Percentiles rank a stretch among this genome's conserved stretches.
phyloP scores from a whole-genome alignment of 2,329 filamentous ascomycete genomes.

The Scorias spongiosa region DNA sequence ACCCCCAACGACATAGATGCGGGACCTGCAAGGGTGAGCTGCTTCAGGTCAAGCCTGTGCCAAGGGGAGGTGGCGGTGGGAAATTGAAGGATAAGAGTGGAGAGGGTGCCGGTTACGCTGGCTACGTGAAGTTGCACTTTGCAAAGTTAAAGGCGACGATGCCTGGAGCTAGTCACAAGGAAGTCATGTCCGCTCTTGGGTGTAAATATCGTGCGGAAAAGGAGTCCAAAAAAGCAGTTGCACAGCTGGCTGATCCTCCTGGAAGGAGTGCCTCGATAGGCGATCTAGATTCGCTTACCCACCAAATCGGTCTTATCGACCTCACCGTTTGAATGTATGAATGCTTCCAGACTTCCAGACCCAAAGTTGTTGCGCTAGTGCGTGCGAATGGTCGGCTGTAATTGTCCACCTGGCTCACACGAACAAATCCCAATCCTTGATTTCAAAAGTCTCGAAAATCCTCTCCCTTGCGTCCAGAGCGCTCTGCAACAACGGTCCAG shows the following conservation, averaged over 20 bases:
- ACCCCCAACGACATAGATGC: slow-evolving; percentile 56
- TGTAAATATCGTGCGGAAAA: slow-evolving; percentile 43
- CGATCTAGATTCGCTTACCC: too few species aligned
- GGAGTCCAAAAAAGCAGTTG: slow-evolving; percentile 6
- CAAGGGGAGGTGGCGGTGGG: slow-evolving; percentile 27
- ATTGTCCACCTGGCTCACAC: slow-evolving; percentile 7
- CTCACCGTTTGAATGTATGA: too few species aligned
- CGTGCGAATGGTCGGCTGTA: too few species aligned
- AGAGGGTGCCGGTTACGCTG: slow-evolving; percentile 36
- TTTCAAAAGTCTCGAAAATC: slow-evolving; percentile 58
- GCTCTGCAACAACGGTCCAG: slow-evolving; percentile 50
- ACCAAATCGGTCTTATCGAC: too few species aligned
- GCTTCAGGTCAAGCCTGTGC: slow-evolving; percentile 65
- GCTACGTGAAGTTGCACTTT: slow-evolving; percentile 55
- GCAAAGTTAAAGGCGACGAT: slow-evolving; percentile 41
- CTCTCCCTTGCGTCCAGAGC: slow-evolving; percentile 49
- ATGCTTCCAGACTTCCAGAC: too few species aligned
- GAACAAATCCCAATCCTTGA: slow-evolving; percentile 72
- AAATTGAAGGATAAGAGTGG: slow-evolving; percentile 9
- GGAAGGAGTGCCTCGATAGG: too few species aligned
- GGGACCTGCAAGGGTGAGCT: slow-evolving; percentile 56
- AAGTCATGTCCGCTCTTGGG: slow-evolving; percentile 54
- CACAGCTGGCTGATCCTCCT: neutral
- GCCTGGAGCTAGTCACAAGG: slow-evolving; percentile 43
- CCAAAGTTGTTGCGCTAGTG: too few species aligned